phyloP scores from a whole-genome alignment of 345 rosid genomes.

The Eucalyptus regnans region DNA sequence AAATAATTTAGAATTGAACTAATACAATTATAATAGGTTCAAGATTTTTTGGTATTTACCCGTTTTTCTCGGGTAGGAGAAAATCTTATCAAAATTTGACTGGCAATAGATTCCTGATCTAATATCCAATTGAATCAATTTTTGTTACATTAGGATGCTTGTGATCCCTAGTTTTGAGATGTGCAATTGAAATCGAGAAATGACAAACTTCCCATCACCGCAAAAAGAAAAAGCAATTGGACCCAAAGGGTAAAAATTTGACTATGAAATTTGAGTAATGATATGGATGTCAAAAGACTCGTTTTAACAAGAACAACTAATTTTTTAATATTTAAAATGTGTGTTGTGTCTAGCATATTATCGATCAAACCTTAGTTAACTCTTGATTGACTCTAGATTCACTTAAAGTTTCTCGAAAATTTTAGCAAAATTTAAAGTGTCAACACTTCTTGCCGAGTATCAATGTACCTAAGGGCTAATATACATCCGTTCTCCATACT shows the following conservation, averaged over 20 bases:
- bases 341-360: not conserved
- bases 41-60: not conserved
- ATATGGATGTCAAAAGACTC: not conserved
- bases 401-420: not conserved
- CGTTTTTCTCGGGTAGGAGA: not conserved
- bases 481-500: not conserved
- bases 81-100: not conserved
- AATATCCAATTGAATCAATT: not conserved
- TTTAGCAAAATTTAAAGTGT: not conserved
- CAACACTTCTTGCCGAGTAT: not conserved
- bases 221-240: not conserved
- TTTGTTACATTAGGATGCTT: not conserved
- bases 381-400: not conserved
- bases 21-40: not conserved
- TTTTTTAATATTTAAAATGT: not conserved
- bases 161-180: not conserved
- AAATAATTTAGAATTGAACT: too few relatives aligned
- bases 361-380: not conserved
- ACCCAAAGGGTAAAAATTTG: not conserved
- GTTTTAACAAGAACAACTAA: not conserved
- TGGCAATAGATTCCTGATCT: not conserved
- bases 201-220: not conserved
- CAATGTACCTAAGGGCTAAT: not conserved
- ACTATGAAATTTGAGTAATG: not conserved
- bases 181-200: not conserved